Evolutionary conservation across 1,139 yeast genomes (phyloP).

Genomic region (Candida anutae): DNA sequence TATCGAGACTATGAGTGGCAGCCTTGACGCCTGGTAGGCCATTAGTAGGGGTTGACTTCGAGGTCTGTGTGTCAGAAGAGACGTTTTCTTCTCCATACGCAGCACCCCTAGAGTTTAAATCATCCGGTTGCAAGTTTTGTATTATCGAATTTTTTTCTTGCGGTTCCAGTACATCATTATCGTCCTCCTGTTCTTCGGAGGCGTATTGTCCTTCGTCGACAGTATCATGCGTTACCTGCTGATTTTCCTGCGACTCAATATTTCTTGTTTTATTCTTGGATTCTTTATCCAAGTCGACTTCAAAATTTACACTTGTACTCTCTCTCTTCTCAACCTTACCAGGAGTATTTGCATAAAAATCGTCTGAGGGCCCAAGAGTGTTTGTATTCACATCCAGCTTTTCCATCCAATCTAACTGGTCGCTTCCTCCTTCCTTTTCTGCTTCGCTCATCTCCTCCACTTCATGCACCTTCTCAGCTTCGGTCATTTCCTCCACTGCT

Average conservation of each 20-base stretch:
- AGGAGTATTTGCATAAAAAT: background rate
- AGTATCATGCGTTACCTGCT: slow-evolving; percentile 1
- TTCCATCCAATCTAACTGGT: too few species aligned
- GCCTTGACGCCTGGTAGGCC: too few species aligned
- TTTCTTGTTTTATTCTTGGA: background rate
- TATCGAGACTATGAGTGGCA: too few species aligned
- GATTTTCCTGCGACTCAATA: background rate
- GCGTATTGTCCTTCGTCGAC: slow-evolving; percentile 1
- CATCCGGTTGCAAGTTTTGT: background rate
- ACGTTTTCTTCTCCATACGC: slow-evolving; percentile 1
- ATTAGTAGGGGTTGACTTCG: too few species aligned
- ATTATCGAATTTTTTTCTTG: background rate
- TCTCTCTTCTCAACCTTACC: slow-evolving; percentile 1
- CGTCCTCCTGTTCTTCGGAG: slow-evolving; percentile 1
- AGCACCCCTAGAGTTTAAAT: too few species aligned
- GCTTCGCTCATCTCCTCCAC: slow-evolving; percentile 2
- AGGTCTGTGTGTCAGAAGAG: too few species aligned
- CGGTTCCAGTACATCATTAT: slow-evolving; percentile 1
- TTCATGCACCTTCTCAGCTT: slow-evolving; percentile 2
- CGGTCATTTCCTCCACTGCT: background rate
- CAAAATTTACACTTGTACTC: slow-evolving; percentile 1
- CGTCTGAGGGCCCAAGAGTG: background rate
- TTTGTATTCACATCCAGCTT: slow-evolving; percentile 1
- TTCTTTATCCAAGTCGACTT: slow-evolving; percentile 1
- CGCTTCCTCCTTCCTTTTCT: slow-evolving; percentile 1